A percentile compares a stretch with the other conserved stretches of the same genome.
Evolutionary conservation across 345 rosid genomes (phyloP).

Genomic region (Xanthoceras sorbifolium): DNA sequence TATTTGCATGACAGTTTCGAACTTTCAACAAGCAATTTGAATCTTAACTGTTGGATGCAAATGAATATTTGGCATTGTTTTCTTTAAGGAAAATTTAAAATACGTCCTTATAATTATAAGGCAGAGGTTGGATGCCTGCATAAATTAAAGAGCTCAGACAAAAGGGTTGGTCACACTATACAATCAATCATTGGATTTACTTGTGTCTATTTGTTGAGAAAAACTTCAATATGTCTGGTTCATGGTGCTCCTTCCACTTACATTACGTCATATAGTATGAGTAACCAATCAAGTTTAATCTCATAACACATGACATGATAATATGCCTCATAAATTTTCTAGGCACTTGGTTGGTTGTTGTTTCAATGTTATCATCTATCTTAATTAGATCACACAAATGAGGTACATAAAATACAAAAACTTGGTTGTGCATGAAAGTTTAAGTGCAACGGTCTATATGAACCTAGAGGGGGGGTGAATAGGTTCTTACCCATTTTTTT

Average conservation of each 20-base stretch:
- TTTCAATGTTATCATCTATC: background rate
- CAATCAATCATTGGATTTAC: background rate
- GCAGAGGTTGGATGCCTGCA: constrained; percentile 51
- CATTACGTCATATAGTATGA: no score
- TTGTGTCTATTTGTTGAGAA: background rate
- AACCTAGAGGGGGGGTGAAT: no score
- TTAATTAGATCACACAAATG: background rate
- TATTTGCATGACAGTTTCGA: background rate
- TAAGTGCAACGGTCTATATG: no score
- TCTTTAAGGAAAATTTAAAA: no score
- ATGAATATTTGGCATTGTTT: background rate
- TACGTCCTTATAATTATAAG: no score
- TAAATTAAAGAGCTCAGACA: constrained; percentile 72
- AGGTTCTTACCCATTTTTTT: no score
- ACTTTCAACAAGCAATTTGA: constrained; percentile 5
- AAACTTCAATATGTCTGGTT: no score
- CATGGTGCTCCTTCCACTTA: no score
- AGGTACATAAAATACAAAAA: background rate
- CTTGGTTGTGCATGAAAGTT: background rate
- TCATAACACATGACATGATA: no score
- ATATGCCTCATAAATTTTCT: background rate
- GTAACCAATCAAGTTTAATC: no score
- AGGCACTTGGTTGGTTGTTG: background rate
- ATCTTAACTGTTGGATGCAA: background rate
- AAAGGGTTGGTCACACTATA: constrained; percentile 55